Base-by-base conservation (phyloP, 257 asterid species). In the Echites panduratus region DNA sequence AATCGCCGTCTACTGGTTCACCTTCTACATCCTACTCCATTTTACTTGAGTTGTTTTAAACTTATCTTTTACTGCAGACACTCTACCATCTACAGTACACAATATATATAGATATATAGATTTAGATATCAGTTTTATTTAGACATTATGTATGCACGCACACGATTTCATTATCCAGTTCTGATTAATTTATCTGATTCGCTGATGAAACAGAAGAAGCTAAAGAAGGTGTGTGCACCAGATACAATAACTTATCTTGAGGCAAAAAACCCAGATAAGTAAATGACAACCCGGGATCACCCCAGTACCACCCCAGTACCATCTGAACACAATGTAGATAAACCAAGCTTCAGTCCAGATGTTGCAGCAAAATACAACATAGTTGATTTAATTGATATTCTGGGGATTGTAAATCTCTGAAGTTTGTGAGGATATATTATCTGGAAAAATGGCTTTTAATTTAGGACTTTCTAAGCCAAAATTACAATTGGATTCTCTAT, bases 1-100 rank as follows among this genome's bases (percentile, higher is more conserved):
- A 81, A 81, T 52, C 10, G 17, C 19, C 44, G 40, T 19, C 56
- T 77, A 52, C 27, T 77, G 84, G 84, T 77, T 22, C 49, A 22
- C 57, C 73, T 48, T 66, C 78, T 54, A 50, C 43, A 45, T 41
- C 43, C 38, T 59, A 67, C 22, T 66, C 26, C 26, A 35, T 22
- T 50, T 66, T 12, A 7, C 58, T 6, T 20, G 0, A 53, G n/a
- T 3, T 5, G 56, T 12, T 61, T 38, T 59, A 17, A 4, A 59
- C 10, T 22, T 32, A 26, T 67, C 40, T 67, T 44, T 24, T 48
- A 68, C 45, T 24, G 71, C 41, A 48, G 12, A 27, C 22, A 45
- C 48, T 17, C 12, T 16, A 38, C 49, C 2, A 19, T 64, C 69
- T 38, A 19, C 49, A 64, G 19, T 48, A 32, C 38, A 1, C 38